A percentile compares a stretch with the other conserved stretches of the same genome.
These are phyloP conservation scores for Gossypium laxum DNA, from an alignment of 441 rosid genomes.

Conservation along the genomic window DNA sequence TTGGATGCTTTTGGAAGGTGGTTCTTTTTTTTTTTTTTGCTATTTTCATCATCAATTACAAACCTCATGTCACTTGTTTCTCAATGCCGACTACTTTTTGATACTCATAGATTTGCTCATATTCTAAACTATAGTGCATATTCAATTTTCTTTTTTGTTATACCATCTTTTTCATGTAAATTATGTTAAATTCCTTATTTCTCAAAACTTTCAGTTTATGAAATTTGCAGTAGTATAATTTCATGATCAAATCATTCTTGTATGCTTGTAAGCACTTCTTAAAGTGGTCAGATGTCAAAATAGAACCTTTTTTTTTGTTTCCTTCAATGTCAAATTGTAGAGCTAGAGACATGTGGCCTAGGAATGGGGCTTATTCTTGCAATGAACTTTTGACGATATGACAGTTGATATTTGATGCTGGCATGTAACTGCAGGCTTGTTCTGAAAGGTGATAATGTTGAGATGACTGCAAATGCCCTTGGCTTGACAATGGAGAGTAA, in stretches of 20 bases:
- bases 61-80: background rate
- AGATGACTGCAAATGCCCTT: constrained; percentile 69
- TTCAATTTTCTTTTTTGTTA: background rate
- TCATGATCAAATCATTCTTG: background rate
- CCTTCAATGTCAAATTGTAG: background rate
- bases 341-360: background rate
- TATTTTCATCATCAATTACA: background rate
- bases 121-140: background rate
- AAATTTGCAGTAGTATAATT: background rate
- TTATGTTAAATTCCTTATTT: background rate
- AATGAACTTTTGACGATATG: constrained; percentile 12
- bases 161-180: background rate
- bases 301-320: background rate
- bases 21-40: background rate
- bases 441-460: constrained; percentile 60
- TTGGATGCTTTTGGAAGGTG: constrained; percentile 82
- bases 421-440: constrained; percentile 42
- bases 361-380: background rate
- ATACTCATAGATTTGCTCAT: background rate
- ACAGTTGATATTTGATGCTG: constrained; percentile 18
- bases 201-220: background rate
- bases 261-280: background rate
- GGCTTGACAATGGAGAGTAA: constrained; percentile 94
- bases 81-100: background rate
- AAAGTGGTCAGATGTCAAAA: background rate